phyloP scores from a whole-genome alignment of 495 filamentous ascomycete species.

The Trichoderma virens region DNA sequence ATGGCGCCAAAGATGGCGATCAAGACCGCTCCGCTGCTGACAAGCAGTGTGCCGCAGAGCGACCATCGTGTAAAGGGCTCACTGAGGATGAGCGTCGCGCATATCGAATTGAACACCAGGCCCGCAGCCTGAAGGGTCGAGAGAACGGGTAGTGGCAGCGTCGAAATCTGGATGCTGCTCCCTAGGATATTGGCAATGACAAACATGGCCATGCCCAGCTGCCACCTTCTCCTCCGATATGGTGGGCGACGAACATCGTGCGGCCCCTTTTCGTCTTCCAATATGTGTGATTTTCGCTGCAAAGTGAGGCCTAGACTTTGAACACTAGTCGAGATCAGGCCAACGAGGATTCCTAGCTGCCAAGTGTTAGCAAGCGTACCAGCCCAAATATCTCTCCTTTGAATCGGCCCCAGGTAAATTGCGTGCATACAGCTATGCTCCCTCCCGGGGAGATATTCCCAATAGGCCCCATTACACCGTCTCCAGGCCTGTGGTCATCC shows the following conservation, averaged over 20 bases:
- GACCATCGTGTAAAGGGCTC: constrained; percentile 94
- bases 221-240: constrained; percentile 88
- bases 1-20: constrained; percentile 94
- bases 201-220: constrained; percentile 97
- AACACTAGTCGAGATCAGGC: constrained; percentile 83
- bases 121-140: constrained; percentile 95
- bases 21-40: constrained; percentile 74
- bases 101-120: constrained; percentile 96
- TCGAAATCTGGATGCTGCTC: constrained; percentile 96
- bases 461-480: constrained; percentile 57
- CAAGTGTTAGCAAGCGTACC: constrained; percentile 16
- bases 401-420: neutral
- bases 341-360: constrained; percentile 87
- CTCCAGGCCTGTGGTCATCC: constrained; percentile 20
- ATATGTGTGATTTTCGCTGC: constrained; percentile 95
- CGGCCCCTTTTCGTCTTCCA: constrained; percentile 88
- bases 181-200: constrained; percentile 88
- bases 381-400: neutral
- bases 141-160: constrained; percentile 85
- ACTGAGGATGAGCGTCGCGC: constrained; percentile 84
- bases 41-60: constrained; percentile 78
- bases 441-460: constrained; percentile 78
- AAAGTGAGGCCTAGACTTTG: constrained; percentile 96
- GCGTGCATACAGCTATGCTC: constrained; percentile 66
- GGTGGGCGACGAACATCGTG: constrained; percentile 76